Evolutionary conservation across 176 grass and related monocot species (phyloP).

Genomic region (Ensete ventricosum): DNA sequence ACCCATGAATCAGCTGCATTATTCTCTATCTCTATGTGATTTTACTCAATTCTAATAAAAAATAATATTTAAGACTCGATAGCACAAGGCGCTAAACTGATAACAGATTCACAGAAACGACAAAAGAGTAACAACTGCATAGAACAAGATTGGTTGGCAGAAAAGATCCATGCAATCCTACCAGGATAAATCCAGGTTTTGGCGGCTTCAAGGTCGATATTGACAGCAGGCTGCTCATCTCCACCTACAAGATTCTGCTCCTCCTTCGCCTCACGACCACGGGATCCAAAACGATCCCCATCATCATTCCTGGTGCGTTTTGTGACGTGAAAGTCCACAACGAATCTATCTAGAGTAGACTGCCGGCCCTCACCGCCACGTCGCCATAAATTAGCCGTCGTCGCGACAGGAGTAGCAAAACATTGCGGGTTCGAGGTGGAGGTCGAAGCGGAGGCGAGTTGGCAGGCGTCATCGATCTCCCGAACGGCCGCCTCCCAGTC

Average conservation of each 20-base stretch:
- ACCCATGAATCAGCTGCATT: too few relatives aligned
- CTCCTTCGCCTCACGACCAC: not conserved
- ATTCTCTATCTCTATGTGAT: too few relatives aligned
- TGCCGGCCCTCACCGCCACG: slow-evolving; percentile 31
- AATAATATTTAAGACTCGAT: not conserved
- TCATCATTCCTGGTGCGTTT: slow-evolving; percentile 33
- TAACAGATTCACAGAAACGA: not conserved
- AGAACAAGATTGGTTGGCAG: not conserved
- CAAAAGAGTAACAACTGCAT: not conserved
- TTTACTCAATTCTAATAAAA: too few relatives aligned
- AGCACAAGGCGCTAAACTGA: not conserved
- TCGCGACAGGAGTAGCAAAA: not conserved
- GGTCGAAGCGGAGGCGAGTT: slow-evolving; percentile 22
- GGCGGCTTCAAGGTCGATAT: slow-evolving; percentile 53
- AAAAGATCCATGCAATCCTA: slow-evolving; percentile 11
- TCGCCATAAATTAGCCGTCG: slow-evolving; percentile 6
- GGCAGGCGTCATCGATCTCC: slow-evolving; percentile 51
- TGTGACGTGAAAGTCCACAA: slow-evolving; percentile 22
- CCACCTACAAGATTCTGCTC: slow-evolving; percentile 6
- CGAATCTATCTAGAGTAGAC: slow-evolving; percentile 62
- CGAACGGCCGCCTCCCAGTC: slow-evolving; percentile 73
- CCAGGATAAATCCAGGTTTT: slow-evolving; percentile 91
- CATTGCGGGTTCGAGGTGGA: slow-evolving; percentile 6
- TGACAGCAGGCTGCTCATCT: slow-evolving; percentile 19
- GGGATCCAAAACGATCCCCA: slow-evolving; percentile 11